These are phyloP conservation scores for Dactylellina drechsleri DNA, from an alignment of 2,329 filamentous ascomycete species.

Conservation along the genomic window DNA sequence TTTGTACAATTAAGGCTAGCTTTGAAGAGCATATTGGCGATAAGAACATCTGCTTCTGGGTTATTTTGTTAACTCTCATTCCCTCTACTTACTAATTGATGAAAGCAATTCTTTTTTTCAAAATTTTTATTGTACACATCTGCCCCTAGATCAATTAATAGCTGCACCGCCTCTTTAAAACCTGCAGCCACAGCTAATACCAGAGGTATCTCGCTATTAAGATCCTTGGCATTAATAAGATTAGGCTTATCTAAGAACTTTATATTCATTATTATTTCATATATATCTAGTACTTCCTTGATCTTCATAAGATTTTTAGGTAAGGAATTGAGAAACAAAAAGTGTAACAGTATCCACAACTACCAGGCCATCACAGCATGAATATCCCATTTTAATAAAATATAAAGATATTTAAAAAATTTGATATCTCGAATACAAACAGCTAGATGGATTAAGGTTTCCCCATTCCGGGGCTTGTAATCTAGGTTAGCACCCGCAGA, in stretches of 20 bases:
- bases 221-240: slow-evolving; percentile 20
- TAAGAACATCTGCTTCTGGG: too few relatives aligned
- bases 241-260: background rate
- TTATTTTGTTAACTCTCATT: too few relatives aligned
- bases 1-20: too few relatives aligned
- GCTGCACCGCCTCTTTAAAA: slow-evolving; percentile 10
- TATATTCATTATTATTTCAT: slow-evolving; percentile 21
- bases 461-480: background rate
- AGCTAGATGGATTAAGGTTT: slow-evolving; percentile 9
- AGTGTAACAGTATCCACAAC: slow-evolving; percentile 14
- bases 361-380: background rate
- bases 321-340: background rate
- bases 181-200: slow-evolving; percentile 12
- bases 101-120: background rate
- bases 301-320: background rate
- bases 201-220: background rate
- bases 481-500: slow-evolving; percentile 5
- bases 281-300: slow-evolving; percentile 14
- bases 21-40: too few relatives aligned
- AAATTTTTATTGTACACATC: slow-evolving; percentile 16
- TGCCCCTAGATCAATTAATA: slow-evolving; percentile 21
- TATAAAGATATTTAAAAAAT: slow-evolving; percentile 5
- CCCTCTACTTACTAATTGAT: background rate
- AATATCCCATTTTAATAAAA: slow-evolving; percentile 15
- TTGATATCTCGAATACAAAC: background rate